Base-by-base conservation (phyloP, 495 filamentous ascomycete genomes). In the Penicillium flavigenum region DNA sequence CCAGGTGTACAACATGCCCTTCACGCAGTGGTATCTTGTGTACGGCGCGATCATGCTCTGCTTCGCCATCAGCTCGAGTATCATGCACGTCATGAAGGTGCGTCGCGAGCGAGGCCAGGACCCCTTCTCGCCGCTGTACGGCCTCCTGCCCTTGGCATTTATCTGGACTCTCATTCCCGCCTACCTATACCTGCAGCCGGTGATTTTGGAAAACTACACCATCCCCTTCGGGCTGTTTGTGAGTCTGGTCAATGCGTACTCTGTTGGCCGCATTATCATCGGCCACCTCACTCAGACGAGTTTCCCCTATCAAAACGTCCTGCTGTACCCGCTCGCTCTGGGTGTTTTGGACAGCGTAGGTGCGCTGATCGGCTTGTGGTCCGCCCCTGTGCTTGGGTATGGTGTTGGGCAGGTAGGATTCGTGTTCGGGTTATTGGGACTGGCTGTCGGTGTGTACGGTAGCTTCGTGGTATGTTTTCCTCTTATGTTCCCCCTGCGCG, bases 241-340 rank as follows among this genome's bases (percentile, higher is more conserved):
- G 27, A 92, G 93, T 49, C 73, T 96, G 53, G 78, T 96, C 62
- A 96, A 97, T 67, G 92, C 94, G 43, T 96, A 96, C 72, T 85
- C 89, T 54, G 94, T 98, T 46, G 94, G 94, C 9, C 85, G 90
- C 67, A 96, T 98, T 71, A 98, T 98, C 75, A 87, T 88, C 26
- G 92, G 91, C 2, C 94, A 98, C 72, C 79, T 98, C 5, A 88
- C 89, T 58, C 88, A 92, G 69, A 79, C 87, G 17, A 75, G 81
- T 0, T 98, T 95, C 77, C 93, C 94, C 22, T 94, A 90, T 77
- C 82, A 86, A 71, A 97, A 97, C 69, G 82, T 96, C 22, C 57
- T 84, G 81, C 36, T 72, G 83, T 55, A 88, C 81, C 53, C 85
- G 83, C 79, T 98, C 3, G 76, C 79, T 26, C 81, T 80, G 50